A percentile compares a stretch with the other conserved stretches of the same genome.
These are phyloP conservation scores for Colletotrichum simmondsii DNA, from an alignment of 2,329 filamentous ascomycete species.

Conservation along the genomic window DNA sequence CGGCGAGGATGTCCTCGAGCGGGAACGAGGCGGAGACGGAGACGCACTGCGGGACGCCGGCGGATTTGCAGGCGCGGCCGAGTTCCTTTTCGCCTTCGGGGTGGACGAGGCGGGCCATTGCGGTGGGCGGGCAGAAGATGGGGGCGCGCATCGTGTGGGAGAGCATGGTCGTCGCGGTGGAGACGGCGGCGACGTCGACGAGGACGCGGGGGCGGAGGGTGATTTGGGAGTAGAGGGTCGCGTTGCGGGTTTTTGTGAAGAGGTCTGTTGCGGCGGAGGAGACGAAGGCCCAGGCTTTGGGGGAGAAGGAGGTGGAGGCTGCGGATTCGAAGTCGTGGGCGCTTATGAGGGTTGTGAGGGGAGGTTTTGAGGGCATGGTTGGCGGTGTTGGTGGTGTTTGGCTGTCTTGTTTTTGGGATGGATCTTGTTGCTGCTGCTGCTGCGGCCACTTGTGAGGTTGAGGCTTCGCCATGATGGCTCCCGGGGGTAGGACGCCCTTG, in stretches of 20 bases:
- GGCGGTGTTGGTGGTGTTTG: neutral
- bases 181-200: conserved; percentile 63
- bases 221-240: conserved; percentile 63
- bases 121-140: conserved; percentile 72
- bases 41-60: conserved; percentile 68
- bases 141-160: conserved; percentile 64
- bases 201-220: conserved; percentile 69
- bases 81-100: conserved; percentile 65
- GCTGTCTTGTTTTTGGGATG: conserved; percentile 8
- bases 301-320: conserved; percentile 63
- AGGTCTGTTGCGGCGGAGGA: conserved; percentile 73
- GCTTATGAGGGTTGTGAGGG: conserved; percentile 66
- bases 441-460: neutral
- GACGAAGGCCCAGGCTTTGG: conserved; percentile 78
- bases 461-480: conserved; percentile 11
- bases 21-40: conserved; percentile 72
- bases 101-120: conserved; percentile 72
- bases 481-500: conserved; percentile 54
- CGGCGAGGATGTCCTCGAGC: conserved; percentile 58
- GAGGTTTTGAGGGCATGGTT: conserved; percentile 49
- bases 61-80: conserved; percentile 35
- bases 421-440: conserved; percentile 38
- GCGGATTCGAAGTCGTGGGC: conserved; percentile 69
- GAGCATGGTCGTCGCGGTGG: conserved; percentile 64
- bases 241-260: conserved; percentile 68